These are phyloP conservation scores for Diutina ranongensis DNA, from an alignment of 1,139 yeast genomes.

Conservation along the genomic window DNA sequence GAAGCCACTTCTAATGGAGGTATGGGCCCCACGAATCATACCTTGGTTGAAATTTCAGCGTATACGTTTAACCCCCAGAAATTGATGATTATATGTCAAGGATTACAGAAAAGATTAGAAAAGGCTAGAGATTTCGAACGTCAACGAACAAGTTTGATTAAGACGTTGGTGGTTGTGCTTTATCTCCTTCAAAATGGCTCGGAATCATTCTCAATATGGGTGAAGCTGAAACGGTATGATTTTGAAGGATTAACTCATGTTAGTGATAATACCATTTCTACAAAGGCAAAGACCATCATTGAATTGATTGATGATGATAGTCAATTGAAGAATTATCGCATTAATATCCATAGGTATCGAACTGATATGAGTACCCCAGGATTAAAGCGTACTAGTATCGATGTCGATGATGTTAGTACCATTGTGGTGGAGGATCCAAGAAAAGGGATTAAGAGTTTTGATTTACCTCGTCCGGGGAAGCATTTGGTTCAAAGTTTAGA, in stretches of 20 bases:
- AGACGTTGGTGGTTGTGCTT: not conserved
- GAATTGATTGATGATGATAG: not conserved
- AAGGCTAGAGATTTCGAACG: not conserved
- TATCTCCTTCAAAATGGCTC: slow-evolving; percentile 3
- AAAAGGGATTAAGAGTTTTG: not conserved
- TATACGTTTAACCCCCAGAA: not conserved
- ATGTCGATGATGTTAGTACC: slow-evolving; percentile 1
- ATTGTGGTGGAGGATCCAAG: slow-evolving; percentile 2
- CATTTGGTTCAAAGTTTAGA: not conserved
- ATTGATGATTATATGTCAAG: not conserved
- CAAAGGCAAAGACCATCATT: not conserved
- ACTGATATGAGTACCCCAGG: slow-evolving; percentile 4
- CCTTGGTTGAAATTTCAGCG: not conserved
- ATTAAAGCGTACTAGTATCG: slow-evolving; percentile 1
- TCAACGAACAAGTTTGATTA: not conserved
- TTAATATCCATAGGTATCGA: slow-evolving; percentile 4
- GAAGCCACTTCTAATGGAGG: slow-evolving; percentile 2
- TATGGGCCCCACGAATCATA: slow-evolving; percentile 2
- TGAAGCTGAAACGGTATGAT: not conserved
- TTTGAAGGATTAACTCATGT: not conserved
- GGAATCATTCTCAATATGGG: not conserved
- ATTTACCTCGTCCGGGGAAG: not conserved
- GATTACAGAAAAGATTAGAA: not conserved
- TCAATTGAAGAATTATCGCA: not conserved
- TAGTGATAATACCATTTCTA: not conserved